Base-by-base conservation (phyloP, 257 asterid genomes). In the Craterostigma plantagineum region DNA sequence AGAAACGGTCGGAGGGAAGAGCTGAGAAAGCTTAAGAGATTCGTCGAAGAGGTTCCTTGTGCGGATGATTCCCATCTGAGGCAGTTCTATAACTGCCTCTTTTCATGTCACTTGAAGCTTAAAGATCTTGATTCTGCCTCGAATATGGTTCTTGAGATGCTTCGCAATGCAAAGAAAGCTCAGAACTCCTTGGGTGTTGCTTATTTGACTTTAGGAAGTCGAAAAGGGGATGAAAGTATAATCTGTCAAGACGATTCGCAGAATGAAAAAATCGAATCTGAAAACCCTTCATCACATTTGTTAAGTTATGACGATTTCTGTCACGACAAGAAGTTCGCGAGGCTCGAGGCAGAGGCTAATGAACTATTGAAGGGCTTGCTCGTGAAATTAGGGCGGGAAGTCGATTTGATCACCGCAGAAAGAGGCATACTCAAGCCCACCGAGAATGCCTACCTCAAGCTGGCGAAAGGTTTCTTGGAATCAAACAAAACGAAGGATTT, bases 371-470 rank as follows among this genome's bases (percentile, higher is more conserved):
- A 68, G 64, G 27, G 34, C 43, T 59, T 71, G 59, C 58, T 76
- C 35, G 39, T 45, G 52, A 71, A 79, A 65, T 62, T 87, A 56
- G 76, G 76, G 63, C 57, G 56, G 57, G 78, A 68, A 70, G 68
- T 71, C 37, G 81, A 82, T 51, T 63, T 87, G 65, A 67, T 82
- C 57, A 72, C 93, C 17, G 67, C 81, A 44, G 83, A 79, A 61
- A 72, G 59, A 63, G 95, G 95, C 43, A 59, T 87, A 55, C 92
- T 87, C 59, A 76, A 51, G 75, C 95, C 98, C 27, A 79, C 98
- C 10, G 93, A 82, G 61, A 64, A 34, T 40, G 58, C 77, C 35
- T 82, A 69, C 17, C 86, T 76, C 74, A 72, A 71, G 58, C 53
- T 87, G 57, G 93, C 74, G 8, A 76, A 65, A 68, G 79, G 77